A percentile compares a stretch with the other conserved stretches of the same genome.
phyloP scores from a whole-genome alignment of 441 rosid species.

The Lepidium campestre region DNA sequence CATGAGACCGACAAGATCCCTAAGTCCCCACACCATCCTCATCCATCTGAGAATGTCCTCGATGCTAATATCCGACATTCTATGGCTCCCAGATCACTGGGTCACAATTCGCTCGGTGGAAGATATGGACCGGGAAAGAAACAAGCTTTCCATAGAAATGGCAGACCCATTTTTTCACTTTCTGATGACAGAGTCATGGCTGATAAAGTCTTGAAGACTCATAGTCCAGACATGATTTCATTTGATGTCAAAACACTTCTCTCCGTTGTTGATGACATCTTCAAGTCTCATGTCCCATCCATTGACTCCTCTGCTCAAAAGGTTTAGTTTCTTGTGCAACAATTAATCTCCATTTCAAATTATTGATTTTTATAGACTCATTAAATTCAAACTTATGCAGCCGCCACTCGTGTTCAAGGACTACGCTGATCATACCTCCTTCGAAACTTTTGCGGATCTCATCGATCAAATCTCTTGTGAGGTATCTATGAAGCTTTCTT shows the following conservation, averaged over 20 bases:
- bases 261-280: conserved; percentile 61
- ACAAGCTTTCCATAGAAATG: conserved; percentile 29
- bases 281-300: conserved; percentile 47
- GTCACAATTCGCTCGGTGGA: conserved; percentile 23
- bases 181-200: conserved; percentile 63
- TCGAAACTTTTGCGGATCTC: conserved; percentile 27
- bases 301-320: conserved; percentile 25
- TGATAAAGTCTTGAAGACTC: conserved; percentile 55
- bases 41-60: conserved; percentile 2
- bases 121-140: conserved; percentile 30
- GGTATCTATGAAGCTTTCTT: conserved; percentile 28
- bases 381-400: conserved; percentile 4
- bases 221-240: conserved; percentile 56
- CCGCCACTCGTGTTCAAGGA: conserved; percentile 28
- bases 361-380: not conserved
- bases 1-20: conserved; percentile 21
- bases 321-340: conserved; percentile 18
- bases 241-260: conserved; percentile 66
- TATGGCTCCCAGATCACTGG: conserved; percentile 16
- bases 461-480: conserved; percentile 44
- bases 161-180: conserved; percentile 35
- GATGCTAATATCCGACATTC: conserved; percentile 21
- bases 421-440: conserved; percentile 29
- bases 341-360: not conserved
- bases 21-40: conserved; percentile 14